phyloP scores from a whole-genome alignment of 2,329 filamentous ascomycete genomes.

The Thielaviopsis musarum region DNA sequence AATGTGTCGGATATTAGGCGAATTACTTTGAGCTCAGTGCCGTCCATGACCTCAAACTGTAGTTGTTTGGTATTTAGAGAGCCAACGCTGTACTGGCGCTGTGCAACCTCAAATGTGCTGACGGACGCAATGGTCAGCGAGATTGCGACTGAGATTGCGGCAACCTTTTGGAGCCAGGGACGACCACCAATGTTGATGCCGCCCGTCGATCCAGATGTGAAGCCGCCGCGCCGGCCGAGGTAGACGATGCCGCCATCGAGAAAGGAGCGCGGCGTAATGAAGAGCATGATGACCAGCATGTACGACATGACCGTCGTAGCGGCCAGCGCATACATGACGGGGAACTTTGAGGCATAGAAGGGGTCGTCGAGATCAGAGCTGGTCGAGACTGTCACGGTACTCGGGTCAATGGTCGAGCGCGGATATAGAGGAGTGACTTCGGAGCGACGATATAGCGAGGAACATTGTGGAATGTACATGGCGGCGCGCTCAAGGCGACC shows the following conservation, averaged over 20 bases:
- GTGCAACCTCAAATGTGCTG: constrained; percentile 74
- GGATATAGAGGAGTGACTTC: background rate
- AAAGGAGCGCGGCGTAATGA: constrained; percentile 89
- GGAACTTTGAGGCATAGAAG: constrained; percentile 87
- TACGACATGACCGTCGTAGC: constrained; percentile 83
- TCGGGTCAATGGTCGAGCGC: constrained; percentile 13
- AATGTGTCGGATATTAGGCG: constrained; percentile 92
- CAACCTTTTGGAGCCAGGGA: constrained; percentile 82
- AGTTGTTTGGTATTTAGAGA: constrained; percentile 64
- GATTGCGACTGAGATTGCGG: constrained; percentile 55
- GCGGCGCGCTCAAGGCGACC: constrained; percentile 2
- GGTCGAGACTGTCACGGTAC: constrained; percentile 18
- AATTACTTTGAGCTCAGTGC: constrained; percentile 74
- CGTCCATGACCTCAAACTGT: constrained; percentile 64
- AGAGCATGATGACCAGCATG: constrained; percentile 80
- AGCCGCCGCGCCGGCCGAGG: constrained; percentile 64
- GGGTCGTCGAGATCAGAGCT: constrained; percentile 60
- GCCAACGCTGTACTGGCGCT: constrained; percentile 62
- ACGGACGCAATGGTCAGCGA: constrained; percentile 87
- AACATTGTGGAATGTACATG: constrained; percentile 3
- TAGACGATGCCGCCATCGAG: constrained; percentile 73
- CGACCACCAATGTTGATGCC: constrained; percentile 77
- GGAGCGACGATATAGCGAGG: background rate
- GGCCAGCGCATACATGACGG: constrained; percentile 83
- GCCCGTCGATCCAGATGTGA: constrained; percentile 65